A percentile compares a stretch with the other conserved stretches of the same genome.
Evolutionary conservation across 208 protist species (phyloP).

Genomic region (Leishmania lainsoni): DNA sequence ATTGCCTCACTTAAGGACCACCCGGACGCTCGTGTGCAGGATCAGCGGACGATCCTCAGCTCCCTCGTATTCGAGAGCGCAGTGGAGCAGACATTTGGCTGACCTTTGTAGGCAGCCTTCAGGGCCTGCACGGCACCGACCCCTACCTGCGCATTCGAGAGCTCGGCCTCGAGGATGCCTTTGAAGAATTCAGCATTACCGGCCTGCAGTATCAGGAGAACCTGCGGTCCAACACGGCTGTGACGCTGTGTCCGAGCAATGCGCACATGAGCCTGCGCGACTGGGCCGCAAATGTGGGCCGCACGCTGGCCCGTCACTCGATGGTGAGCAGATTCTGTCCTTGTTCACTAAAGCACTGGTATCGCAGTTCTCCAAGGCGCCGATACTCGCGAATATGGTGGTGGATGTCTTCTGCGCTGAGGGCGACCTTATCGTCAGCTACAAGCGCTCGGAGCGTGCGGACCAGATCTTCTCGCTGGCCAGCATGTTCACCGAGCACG

Average conservation of each 20-base stretch:
- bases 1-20: slow-evolving; percentile 63
- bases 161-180: slow-evolving; percentile 74
- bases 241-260: slow-evolving; percentile 53
- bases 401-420: slow-evolving; percentile 81
- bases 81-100: slow-evolving; percentile 82
- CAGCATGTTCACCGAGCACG: slow-evolving; percentile 74
- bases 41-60: slow-evolving; percentile 58
- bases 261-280: slow-evolving; percentile 47
- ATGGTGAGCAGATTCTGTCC: slow-evolving; percentile 48
- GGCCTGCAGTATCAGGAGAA: slow-evolving; percentile 82
- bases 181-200: slow-evolving; percentile 84
- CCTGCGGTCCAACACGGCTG: slow-evolving; percentile 47
- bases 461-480: slow-evolving; percentile 74
- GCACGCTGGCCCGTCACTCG: slow-evolving; percentile 25
- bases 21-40: slow-evolving; percentile 62
- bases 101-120: slow-evolving; percentile 61
- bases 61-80: slow-evolving; percentile 71
- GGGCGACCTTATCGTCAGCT: slow-evolving; percentile 78
- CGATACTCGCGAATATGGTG: slow-evolving; percentile 63
- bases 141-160: slow-evolving; percentile 48
- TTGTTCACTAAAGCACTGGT: slow-evolving; percentile 83
- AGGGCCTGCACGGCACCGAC: slow-evolving; percentile 22
- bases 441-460: slow-evolving; percentile 42
- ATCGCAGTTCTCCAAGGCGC: slow-evolving; percentile 75
- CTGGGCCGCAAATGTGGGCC: slow-evolving; percentile 60